Conservation (phyloP, 176 grass and related monocot species). For the Elymus sibiricus region DNA sequence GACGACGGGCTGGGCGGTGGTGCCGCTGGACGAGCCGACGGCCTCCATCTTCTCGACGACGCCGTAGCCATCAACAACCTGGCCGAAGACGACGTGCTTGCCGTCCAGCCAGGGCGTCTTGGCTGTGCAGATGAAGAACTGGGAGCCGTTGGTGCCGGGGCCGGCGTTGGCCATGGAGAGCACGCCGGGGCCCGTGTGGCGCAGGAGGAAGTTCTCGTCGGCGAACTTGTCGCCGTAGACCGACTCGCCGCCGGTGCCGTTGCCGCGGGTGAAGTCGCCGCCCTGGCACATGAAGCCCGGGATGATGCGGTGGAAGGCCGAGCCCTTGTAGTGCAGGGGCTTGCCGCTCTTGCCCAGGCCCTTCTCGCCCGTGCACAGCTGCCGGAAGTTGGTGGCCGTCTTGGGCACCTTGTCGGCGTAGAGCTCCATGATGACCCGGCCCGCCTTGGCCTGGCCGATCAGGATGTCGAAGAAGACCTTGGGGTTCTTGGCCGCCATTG, state of each 20-base stretch:
- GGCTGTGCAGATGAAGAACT: conserved; percentile 74
- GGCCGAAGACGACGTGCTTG: conserved; percentile 75
- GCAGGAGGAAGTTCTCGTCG: conserved; percentile 64
- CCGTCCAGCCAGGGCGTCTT: conserved; percentile 59
- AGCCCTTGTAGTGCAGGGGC: conserved; percentile 73
- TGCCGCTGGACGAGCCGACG: conserved; percentile 36
- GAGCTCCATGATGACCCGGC: conserved; percentile 66
- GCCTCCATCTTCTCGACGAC: conserved; percentile 68
- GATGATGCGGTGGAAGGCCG: conserved; percentile 67
- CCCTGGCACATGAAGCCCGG: conserved; percentile 77
- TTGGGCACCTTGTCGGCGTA: conserved; percentile 53
- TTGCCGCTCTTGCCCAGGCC: conserved; percentile 48
- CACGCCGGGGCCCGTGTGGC: conserved; percentile 54
- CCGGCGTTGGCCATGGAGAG: conserved; percentile 84
- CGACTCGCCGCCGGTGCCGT: conserved; percentile 69
- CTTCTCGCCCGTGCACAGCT: conserved; percentile 69
- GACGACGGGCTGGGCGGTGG: conserved; percentile 31
- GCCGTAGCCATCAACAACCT: conserved; percentile 54
- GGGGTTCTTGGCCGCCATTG: conserved; percentile 56
- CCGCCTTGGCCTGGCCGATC: conserved; percentile 55
- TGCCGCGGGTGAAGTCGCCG: conserved; percentile 76
- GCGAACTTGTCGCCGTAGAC: conserved; percentile 64
- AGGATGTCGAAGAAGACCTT: conserved; percentile 84
- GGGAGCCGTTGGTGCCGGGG: conserved; percentile 63
- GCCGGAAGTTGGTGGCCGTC: conserved; percentile 72